Base-by-base conservation (phyloP, 2,329 filamentous ascomycete genomes). In the Cryphonectria parasitica region DNA sequence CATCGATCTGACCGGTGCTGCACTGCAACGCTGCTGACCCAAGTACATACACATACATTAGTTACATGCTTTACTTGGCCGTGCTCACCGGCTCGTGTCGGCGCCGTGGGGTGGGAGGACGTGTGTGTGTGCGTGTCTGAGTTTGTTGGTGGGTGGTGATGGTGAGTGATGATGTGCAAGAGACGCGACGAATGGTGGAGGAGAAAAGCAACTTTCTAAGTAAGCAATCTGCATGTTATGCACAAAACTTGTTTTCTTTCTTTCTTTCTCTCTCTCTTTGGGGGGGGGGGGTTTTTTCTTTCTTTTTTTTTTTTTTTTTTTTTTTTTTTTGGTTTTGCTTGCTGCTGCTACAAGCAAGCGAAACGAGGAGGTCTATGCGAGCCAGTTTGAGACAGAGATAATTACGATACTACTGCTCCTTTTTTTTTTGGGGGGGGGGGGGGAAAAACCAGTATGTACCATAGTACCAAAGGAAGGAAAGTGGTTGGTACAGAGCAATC, bases 341-440 rank as follows among this genome's bases (percentile, higher is more conserved):
- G 70, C 52, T 69, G 67, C 67, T 49, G 45, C 17, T 8, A 6
- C 17, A 45, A 6, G 17, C 3, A 19, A 19, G 17, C 17, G 43
- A 63, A 71, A 58, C 69, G 67, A 71, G 61, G 58, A 49, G 36
- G 45, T 25, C 49, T 54, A 62, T 49, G 66, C 62, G 62, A 39
- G 62, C 62, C 62, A 36, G 63, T 69, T 36, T 66, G 63, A 71
- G 67, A 67, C 45, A 39, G 13, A 69, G 64, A 69, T 69, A 67
- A 49, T 17, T 49, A 19, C n/a, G 10, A 41, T 41, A 15, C 39
- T 41, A 13, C 39, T 39, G 36, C 10, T 34, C 3, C 34, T 34
- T 34, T 34, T n/a, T n/a, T n/a, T n/a, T n/a, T n/a, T n/a, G n/a
- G n/a, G n/a, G n/a, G n/a, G n/a, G n/a, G n/a, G n/a, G n/a, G n/a